phyloP scores from a whole-genome alignment of 108 stramenopile genomes.

The Bacterosira constricta region DNA sequence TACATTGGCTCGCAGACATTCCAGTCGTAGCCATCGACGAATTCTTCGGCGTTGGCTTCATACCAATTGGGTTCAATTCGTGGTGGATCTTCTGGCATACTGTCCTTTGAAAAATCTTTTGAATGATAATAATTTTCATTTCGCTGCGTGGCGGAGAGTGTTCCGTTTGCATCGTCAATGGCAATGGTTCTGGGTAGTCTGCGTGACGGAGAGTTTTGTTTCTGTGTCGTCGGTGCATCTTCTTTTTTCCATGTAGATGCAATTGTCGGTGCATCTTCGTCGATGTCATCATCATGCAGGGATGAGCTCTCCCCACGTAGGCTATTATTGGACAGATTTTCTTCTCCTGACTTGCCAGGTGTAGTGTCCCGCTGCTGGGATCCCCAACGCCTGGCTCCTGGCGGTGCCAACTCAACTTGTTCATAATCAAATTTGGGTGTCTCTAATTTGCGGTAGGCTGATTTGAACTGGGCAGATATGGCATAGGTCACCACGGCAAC shows the following conservation, averaged over 20 bases:
- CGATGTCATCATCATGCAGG: neutral
- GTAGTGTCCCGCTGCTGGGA: neutral
- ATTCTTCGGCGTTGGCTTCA: conserved; percentile 25
- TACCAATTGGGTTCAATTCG: conserved; percentile 17
- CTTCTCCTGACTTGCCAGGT: neutral
- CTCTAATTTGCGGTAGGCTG: neutral
- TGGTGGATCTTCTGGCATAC: conserved; percentile 16
- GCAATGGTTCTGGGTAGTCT: neutral
- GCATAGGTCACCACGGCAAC: neutral
- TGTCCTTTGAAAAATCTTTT: neutral
- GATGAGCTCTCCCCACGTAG: neutral
- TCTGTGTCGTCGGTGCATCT: too few species aligned
- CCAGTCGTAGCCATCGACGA: conserved; percentile 15
- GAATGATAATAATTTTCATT: neutral
- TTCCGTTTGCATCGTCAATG: neutral
- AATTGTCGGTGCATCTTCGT: neutral
- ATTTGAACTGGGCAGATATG: neutral
- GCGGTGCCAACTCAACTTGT: neutral
- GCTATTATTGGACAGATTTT: neutral
- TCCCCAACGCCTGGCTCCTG: neutral
- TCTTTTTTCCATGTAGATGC: too few species aligned
- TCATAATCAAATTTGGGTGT: neutral
- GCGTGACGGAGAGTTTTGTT: too few species aligned
- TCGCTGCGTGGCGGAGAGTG: neutral
- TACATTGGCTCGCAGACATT: conserved; percentile 35